Conservation (phyloP, 805 yeast species). For the Nakazawaea ishiwadae region DNA sequence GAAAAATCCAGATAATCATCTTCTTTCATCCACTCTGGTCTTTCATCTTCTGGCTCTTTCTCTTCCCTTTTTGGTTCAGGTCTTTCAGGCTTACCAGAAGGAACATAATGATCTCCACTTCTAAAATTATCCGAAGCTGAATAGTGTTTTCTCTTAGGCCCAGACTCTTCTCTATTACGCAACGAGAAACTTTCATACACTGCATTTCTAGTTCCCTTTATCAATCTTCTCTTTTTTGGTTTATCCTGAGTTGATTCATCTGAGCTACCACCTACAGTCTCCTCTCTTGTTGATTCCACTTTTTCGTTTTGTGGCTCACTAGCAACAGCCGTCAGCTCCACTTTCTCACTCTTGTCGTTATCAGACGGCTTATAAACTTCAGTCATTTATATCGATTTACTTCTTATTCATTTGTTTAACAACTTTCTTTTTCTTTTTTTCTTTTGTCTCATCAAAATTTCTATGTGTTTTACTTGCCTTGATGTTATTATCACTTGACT, state of each 20-base stretch:
- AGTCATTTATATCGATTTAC: too few species aligned
- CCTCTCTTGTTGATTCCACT: background rate
- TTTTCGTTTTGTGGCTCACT: too few species aligned
- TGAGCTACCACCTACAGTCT: background rate
- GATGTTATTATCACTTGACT: too few species aligned
- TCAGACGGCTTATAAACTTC: too few species aligned
- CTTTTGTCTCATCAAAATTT: too few species aligned
- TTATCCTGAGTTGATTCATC: slow-evolving; percentile 1
- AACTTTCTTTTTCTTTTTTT: too few species aligned
- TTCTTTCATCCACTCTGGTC: slow-evolving; percentile 31
- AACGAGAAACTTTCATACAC: slow-evolving; percentile 11
- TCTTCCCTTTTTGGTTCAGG: background rate
- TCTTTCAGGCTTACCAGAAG: background rate
- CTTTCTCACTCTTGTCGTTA: too few species aligned
- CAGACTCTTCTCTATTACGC: slow-evolving; percentile 7
- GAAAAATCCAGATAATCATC: slow-evolving; percentile 21
- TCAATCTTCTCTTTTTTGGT: slow-evolving; percentile 9
- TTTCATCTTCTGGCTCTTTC: slow-evolving; percentile 11
- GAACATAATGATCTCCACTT: slow-evolving; percentile 9
- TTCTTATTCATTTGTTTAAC: too few species aligned
- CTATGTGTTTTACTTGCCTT: too few species aligned
- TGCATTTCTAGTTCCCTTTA: slow-evolving; percentile 12
- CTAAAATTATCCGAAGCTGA: slow-evolving; percentile 3
- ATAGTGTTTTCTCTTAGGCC: slow-evolving; percentile 5
- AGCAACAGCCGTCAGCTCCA: too few species aligned